Percentiles rank a stretch among this genome's conserved stretches.
Conservation (phyloP, 2,329 filamentous ascomycete genomes). For the Penicillium hordei region DNA sequence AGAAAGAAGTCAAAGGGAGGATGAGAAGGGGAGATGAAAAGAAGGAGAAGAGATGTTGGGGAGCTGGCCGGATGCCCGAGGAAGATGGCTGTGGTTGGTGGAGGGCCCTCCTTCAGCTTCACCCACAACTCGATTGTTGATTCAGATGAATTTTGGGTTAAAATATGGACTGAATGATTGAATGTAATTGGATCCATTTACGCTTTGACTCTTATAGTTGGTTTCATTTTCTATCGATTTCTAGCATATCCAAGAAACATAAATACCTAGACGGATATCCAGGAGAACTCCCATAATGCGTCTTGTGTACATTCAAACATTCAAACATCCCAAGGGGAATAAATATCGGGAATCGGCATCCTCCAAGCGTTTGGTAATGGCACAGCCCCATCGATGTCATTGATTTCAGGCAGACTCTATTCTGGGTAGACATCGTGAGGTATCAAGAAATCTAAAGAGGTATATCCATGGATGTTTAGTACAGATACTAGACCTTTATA, state of each 20-base stretch:
- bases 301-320: background rate
- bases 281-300: background rate
- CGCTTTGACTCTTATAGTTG: background rate
- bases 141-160: background rate
- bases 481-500: background rate
- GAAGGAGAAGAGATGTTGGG: slow-evolving; percentile 24
- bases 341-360: background rate
- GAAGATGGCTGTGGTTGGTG: slow-evolving; percentile 25
- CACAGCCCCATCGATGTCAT: slow-evolving; percentile 20
- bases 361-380: slow-evolving; percentile 7
- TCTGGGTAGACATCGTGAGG: background rate
- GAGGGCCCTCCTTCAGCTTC: slow-evolving; percentile 25
- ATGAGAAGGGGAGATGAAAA: slow-evolving; percentile 24
- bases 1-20: slow-evolving; percentile 29
- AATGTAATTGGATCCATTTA: background rate
- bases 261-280: background rate
- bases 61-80: slow-evolving; percentile 24
- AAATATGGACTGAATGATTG: background rate
- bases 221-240: background rate
- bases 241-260: background rate
- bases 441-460: background rate
- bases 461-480: background rate
- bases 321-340: background rate
- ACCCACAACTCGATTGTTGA: slow-evolving; percentile 24
- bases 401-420: background rate